Evolutionary conservation across 31 red algal genomes (phyloP).

Genomic region (Odonthalia washingtoniensis): DNA sequence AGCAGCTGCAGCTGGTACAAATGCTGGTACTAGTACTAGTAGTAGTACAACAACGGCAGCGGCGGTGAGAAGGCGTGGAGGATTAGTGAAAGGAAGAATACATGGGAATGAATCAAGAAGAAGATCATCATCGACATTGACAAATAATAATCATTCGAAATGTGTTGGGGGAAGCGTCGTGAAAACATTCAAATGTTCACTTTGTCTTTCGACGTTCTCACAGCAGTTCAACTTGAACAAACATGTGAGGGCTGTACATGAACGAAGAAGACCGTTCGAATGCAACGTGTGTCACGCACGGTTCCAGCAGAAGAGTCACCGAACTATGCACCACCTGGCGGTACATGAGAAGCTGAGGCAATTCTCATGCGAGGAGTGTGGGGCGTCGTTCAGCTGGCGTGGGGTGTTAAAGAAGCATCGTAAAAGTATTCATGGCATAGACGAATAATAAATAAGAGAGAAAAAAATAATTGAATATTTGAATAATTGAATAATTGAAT

Average conservation of each 20-base stretch:
- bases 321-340: slow-evolving; percentile 65
- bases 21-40: neutral
- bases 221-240: slow-evolving; percentile 86
- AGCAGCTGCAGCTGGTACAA: neutral
- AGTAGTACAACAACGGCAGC: neutral
- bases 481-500: too few species aligned
- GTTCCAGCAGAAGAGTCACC: slow-evolving; percentile 71
- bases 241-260: slow-evolving; percentile 76
- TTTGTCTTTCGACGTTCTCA: slow-evolving; percentile 70
- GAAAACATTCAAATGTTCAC: slow-evolving; percentile 54
- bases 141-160: neutral
- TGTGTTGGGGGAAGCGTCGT: neutral
- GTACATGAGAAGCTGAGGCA: slow-evolving; percentile 80
- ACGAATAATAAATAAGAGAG: slow-evolving; percentile 54
- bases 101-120: neutral
- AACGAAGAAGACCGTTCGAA: slow-evolving; percentile 74
- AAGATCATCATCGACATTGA: neutral
- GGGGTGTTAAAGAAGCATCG: slow-evolving; percentile 78
- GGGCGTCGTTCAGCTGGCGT: slow-evolving; percentile 73
- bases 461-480: too few species aligned
- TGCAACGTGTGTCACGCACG: slow-evolving; percentile 69
- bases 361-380: slow-evolving; percentile 68
- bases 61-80: neutral
- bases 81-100: neutral
- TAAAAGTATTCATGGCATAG: slow-evolving; percentile 68